Evolutionary conservation across 257 asterid species (phyloP), one percentile per base, ranked within the genome.

Genomic region (Ophiorrhiza pumila): DNA sequence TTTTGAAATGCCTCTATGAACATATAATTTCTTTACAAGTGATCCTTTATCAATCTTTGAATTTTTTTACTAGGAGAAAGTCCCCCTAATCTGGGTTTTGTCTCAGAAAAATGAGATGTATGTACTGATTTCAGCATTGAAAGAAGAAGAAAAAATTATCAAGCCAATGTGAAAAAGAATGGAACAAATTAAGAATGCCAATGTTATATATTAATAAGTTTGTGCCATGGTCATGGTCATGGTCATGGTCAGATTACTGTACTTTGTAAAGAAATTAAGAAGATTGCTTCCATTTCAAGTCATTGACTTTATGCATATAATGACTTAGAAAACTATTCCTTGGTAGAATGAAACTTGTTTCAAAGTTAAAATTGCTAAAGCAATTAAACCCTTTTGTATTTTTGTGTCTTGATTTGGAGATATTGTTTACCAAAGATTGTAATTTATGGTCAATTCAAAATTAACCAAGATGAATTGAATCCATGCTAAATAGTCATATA

Each of bases 231-330:
- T 39, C 32, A 23, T 58, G n/a, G n/a, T n/a, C n/a, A n/a, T n/a
- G n/a, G n/a, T n/a, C n/a, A n/a, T 60, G 66, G 45, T 72, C 42
- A 68, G 31, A 77, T 56, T 70, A 39, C 60, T n/a, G n/a, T 67
- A 49, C 73, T 71, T 71, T 41, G 70, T n/a, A 80, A 71, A 67
- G 73, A 43, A 4, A 46, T n/a, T n/a, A 57, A n/a, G n/a, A 60
- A 41, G 72, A 72, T 78, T 73, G 50, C 82, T 79, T 76, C 80
- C 75, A 75, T 70, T 46, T 55, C 67, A 79, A 82, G 84, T 73
- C 84, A 81, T 73, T 71, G 72, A 35, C 78, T 72, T 76, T 65
- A 55, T 47, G 41, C 63, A 12, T 4, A 57, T 23, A 25, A n/a
- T 46, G 65, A n/a, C 25, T 27, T 61, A 41, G 11, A 7, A 29